Evolutionary conservation across 805 yeast genomes (phyloP).

Genomic region (Tetrapisispora phaffii): DNA sequence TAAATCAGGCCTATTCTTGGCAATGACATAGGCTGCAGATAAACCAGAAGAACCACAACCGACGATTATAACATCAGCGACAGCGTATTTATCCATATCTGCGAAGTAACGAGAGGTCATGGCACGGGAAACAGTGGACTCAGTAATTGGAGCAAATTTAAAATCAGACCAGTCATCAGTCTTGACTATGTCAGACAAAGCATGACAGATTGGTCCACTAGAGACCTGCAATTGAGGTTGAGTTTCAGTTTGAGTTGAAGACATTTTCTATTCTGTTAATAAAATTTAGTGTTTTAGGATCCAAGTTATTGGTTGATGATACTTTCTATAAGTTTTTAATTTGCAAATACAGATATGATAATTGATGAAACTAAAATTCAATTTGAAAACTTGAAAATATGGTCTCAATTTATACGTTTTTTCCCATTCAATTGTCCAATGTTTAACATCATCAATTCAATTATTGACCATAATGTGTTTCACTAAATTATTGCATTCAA

Average conservation of each 20-base stretch:
- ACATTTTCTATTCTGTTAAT: too few relatives aligned
- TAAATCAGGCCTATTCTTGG: slow-evolving; percentile 64
- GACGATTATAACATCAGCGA: slow-evolving; percentile 61
- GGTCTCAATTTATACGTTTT: neutral
- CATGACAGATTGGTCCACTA: slow-evolving; percentile 18
- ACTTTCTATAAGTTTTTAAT: neutral
- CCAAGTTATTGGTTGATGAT: too few relatives aligned
- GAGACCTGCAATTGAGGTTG: slow-evolving; percentile 6
- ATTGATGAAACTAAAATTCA: too few relatives aligned
- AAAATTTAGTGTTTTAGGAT: too few relatives aligned
- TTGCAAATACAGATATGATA: neutral
- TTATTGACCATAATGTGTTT: neutral
- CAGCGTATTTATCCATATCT: slow-evolving; percentile 65
- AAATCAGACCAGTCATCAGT: slow-evolving; percentile 54
- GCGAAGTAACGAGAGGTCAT: slow-evolving; percentile 68
- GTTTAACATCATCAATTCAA: too few relatives aligned
- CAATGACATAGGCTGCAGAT: slow-evolving; percentile 65
- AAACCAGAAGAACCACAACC: slow-evolving; percentile 77
- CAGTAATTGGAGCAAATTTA: slow-evolving; percentile 63
- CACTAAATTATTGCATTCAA: neutral
- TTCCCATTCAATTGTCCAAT: neutral
- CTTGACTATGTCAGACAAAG: slow-evolving; percentile 26
- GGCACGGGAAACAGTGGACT: slow-evolving; percentile 70
- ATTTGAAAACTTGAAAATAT: neutral
- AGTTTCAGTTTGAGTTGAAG: neutral